A percentile compares a stretch with the other conserved stretches of the same genome.
These are phyloP conservation scores for Pseudocercospora macadamiae DNA, from an alignment of 2,329 filamentous ascomycete genomes.

Conservation along the genomic window DNA sequence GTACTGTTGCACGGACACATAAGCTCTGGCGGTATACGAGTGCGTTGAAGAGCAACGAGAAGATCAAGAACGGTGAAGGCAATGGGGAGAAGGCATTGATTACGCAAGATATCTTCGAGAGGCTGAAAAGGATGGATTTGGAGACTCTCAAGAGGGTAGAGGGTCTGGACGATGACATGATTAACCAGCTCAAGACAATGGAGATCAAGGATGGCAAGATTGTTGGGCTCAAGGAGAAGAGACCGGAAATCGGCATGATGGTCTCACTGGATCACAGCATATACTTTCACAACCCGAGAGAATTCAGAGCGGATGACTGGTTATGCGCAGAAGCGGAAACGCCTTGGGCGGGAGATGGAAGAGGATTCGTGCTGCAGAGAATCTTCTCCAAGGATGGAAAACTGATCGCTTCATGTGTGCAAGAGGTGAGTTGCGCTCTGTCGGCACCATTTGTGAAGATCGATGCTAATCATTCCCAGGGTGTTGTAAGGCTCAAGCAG, in stretches of 20 bases:
- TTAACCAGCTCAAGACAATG: constrained; percentile 51
- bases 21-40: constrained; percentile 72
- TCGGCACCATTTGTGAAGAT: background rate
- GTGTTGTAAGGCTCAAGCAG: constrained; percentile 56
- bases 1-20: constrained; percentile 80
- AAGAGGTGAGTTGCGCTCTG: constrained; percentile 65
- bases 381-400: constrained; percentile 73
- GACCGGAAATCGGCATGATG: constrained; percentile 77
- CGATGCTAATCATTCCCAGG: constrained; percentile 42
- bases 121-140: constrained; percentile 49
- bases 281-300: constrained; percentile 57
- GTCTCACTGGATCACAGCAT: constrained; percentile 75
- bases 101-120: constrained; percentile 48
- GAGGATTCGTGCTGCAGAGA: constrained; percentile 74
- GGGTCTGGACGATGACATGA: constrained; percentile 55
- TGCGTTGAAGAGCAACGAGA: constrained; percentile 24
- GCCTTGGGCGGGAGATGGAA: constrained; percentile 77
- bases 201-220: constrained; percentile 43
- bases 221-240: constrained; percentile 55
- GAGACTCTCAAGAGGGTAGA: constrained; percentile 46
- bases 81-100: constrained; percentile 28
- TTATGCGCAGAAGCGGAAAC: constrained; percentile 80
- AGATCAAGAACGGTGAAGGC: constrained; percentile 12
- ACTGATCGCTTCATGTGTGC: constrained; percentile 76
- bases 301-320: constrained; percentile 65